Percentiles rank a stretch among this genome's conserved stretches.
These are phyloP conservation scores for Oenanthe javanica DNA, from an alignment of 140 eudicot species.

Conservation along the genomic window DNA sequence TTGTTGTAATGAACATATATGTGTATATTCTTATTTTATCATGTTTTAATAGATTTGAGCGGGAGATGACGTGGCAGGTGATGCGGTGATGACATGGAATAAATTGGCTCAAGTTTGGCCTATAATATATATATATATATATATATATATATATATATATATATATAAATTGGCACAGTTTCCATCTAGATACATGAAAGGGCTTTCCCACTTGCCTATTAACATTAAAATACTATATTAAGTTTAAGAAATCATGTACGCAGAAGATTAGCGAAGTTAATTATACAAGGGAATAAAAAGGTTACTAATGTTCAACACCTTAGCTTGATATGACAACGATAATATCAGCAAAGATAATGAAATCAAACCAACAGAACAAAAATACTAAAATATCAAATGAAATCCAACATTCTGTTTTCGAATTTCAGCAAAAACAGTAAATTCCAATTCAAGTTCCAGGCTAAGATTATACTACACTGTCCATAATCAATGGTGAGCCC, in stretches of 20 bases:
- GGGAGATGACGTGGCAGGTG: no score
- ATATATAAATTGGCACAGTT: no score
- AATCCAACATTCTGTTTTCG: conserved; percentile 7
- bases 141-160: no score
- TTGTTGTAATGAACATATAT: no score
- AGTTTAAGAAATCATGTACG: not conserved
- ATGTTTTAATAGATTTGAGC: no score
- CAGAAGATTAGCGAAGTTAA: conserved; percentile 6
- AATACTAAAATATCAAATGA: conserved; percentile 10
- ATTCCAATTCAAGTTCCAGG: no score
- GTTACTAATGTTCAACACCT: not conserved
- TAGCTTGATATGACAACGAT: conserved; percentile 6
- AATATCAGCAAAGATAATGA: not conserved
- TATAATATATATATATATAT: no score
- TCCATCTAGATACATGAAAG: conserved; percentile 23
- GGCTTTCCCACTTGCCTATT: conserved; percentile 80
- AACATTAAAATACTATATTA: not conserved
- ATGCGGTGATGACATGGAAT: no score
- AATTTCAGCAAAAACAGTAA: no score
- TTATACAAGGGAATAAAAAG: not conserved
- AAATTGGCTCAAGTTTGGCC: no score
- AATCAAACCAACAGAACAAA: not conserved
- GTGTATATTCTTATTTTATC: no score
- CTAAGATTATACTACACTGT: not conserved
- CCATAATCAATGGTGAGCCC: not conserved